These are phyloP conservation scores for Pseudogymnoascus sp. DNA, from an alignment of 2,329 filamentous ascomycete species.

Conservation along the genomic window DNA sequence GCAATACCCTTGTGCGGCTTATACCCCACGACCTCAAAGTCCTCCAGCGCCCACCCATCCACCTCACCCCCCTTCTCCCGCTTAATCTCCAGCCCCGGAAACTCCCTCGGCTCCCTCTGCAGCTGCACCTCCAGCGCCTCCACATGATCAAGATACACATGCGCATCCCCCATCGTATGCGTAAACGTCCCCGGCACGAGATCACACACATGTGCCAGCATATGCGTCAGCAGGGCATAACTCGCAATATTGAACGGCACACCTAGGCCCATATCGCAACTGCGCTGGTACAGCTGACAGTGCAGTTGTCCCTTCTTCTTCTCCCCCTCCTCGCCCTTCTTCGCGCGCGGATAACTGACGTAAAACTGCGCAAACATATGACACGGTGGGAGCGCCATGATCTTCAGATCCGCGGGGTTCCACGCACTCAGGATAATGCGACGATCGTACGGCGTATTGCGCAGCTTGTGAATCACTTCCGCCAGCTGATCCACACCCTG, in stretches of 20 bases:
- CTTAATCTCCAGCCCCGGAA: slow-evolving; percentile 69
- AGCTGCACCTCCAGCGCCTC: slow-evolving; percentile 79
- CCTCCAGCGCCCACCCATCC: slow-evolving; percentile 82
- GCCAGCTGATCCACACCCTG: slow-evolving; percentile 90
- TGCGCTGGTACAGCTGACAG: slow-evolving; percentile 86
- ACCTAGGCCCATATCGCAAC: slow-evolving; percentile 93
- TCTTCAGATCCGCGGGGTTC: slow-evolving; percentile 79
- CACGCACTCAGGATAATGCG: slow-evolving; percentile 86
- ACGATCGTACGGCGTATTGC: slow-evolving; percentile 75
- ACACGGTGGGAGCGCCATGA: slow-evolving; percentile 89
- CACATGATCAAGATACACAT: slow-evolving; percentile 88
- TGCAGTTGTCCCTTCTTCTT: slow-evolving; percentile 62
- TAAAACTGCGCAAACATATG: slow-evolving; percentile 97
- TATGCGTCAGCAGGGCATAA: slow-evolving; percentile 90
- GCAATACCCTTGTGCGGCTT: slow-evolving; percentile 83
- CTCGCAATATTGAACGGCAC: slow-evolving; percentile 97
- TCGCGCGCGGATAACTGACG: slow-evolving; percentile 16
- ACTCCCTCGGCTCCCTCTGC: slow-evolving; percentile 67
- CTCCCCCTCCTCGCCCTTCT: slow-evolving; percentile 26
- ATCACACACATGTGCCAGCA: slow-evolving; percentile 82
- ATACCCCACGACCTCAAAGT: slow-evolving; percentile 83
- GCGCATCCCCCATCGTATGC: slow-evolving; percentile 97
- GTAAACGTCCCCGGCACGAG: slow-evolving; percentile 79
- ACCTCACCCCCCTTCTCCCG: slow-evolving; percentile 63
- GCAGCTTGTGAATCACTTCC: slow-evolving; percentile 80